Conservation (phyloP, 169 alveolate species). For the Plasmodium knowlesi region DNA sequence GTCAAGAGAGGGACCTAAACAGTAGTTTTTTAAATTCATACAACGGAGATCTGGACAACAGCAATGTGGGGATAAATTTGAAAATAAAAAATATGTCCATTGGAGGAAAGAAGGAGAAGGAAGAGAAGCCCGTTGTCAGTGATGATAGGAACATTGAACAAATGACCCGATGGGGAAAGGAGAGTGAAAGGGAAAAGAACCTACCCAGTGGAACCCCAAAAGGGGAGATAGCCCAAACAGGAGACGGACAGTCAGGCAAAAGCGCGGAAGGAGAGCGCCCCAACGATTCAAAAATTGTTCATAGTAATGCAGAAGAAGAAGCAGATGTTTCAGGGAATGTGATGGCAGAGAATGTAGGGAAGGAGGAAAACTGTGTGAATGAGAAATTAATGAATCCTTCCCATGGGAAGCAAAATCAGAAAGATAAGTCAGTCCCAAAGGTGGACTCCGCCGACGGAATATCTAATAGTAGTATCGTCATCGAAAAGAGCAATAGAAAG, state of each 20-base stretch:
- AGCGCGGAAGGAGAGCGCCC: neutral
- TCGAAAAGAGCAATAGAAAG: neutral
- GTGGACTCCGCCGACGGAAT: neutral
- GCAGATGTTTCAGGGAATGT: neutral
- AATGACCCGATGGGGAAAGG: neutral
- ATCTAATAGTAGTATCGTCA: neutral
- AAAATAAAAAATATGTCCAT: slow-evolving; percentile 51
- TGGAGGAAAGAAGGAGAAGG: neutral
- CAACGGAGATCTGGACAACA: slow-evolving; percentile 40
- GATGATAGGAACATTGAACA: neutral
- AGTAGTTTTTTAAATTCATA: slow-evolving; percentile 56
- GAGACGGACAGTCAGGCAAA: neutral
- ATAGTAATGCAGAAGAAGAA: neutral
- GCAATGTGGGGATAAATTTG: slow-evolving; percentile 57
- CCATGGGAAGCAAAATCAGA: neutral
- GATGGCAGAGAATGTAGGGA: neutral
- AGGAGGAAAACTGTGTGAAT: neutral
- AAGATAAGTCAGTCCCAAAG: neutral
- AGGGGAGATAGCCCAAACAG: neutral
- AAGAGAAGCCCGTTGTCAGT: neutral
- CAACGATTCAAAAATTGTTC: neutral
- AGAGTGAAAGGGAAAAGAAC: neutral
- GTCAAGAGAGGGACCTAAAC: slow-evolving; percentile 16
- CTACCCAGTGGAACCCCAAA: neutral
- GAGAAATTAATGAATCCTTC: neutral